phyloP scores from a whole-genome alignment of 1,284 basidiomycete genomes.

The Irpex rosettiformis region DNA sequence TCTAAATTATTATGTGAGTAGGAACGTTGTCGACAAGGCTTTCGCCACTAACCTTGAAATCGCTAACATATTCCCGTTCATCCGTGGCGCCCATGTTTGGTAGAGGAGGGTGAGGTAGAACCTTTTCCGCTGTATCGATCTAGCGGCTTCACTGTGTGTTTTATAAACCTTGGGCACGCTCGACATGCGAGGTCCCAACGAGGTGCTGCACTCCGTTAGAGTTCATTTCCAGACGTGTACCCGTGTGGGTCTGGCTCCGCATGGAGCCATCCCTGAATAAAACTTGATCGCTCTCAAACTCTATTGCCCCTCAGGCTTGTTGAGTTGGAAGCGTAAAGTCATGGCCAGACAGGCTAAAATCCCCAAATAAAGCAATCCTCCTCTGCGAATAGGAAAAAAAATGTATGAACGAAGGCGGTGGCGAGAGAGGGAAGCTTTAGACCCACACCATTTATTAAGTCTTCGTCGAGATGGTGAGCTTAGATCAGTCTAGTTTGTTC shows the following conservation, averaged over 20 bases:
- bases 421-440: too few relatives aligned
- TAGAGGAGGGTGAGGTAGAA: background rate
- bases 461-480: too few relatives aligned
- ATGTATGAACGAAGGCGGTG: too few relatives aligned
- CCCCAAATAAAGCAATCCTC: too few relatives aligned
- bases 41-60: conserved; percentile 4
- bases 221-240: background rate
- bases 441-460: too few relatives aligned
- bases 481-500: too few relatives aligned
- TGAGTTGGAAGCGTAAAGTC: background rate
- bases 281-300: background rate
- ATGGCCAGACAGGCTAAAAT: background rate
- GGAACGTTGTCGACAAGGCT: too few relatives aligned
- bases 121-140: background rate
- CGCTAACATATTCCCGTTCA: conserved; percentile 10
- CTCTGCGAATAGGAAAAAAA: too few relatives aligned
- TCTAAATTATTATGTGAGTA: background rate
- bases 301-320: background rate
- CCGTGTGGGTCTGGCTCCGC: background rate
- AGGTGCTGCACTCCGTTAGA: too few relatives aligned
- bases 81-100: background rate
- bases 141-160: background rate
- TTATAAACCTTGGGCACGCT: background rate
- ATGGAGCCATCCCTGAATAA: background rate
- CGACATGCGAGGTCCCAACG: background rate